Conservation (phyloP, 1,284 basidiomycete species). For the Ustilago lituana region DNA sequence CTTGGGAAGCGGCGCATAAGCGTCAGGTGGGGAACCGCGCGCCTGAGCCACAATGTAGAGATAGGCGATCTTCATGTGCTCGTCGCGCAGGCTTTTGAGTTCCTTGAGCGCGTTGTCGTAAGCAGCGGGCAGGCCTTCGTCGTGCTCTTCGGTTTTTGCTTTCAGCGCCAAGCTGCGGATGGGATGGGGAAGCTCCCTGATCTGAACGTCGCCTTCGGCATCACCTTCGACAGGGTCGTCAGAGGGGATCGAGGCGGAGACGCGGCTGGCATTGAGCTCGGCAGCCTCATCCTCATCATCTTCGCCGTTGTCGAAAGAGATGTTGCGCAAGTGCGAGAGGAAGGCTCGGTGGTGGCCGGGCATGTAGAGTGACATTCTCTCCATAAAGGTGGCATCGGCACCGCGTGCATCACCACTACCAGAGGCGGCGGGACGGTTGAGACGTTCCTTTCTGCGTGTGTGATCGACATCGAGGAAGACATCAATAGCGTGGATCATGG, state of each 20-base stretch:
- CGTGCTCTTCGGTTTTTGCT: conserved; percentile 30
- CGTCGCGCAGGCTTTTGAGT: conserved; percentile 83
- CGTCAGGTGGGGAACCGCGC: conserved; percentile 47
- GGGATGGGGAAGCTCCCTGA: conserved; percentile 36
- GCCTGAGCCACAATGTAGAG: conserved; percentile 73
- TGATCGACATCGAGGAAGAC: conserved; percentile 87
- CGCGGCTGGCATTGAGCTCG: not conserved
- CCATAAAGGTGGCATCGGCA: conserved; percentile 62
- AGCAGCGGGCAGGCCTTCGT: conserved; percentile 47
- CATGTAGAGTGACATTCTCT: conserved; percentile 58
- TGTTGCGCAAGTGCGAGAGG: conserved; percentile 76
- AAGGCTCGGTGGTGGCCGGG: conserved; percentile 78
- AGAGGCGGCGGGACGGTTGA: conserved; percentile 20
- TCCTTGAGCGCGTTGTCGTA: conserved; percentile 80
- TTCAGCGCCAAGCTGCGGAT: conserved; percentile 55
- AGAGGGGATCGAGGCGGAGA: not conserved
- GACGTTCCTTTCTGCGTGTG: conserved; percentile 54
- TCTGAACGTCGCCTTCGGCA: not conserved
- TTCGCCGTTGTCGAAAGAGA: conserved; percentile 41
- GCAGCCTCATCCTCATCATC: conserved; percentile 7
- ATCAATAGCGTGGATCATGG: conserved; percentile 87
- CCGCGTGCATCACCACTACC: conserved; percentile 17
- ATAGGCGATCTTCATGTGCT: conserved; percentile 85
- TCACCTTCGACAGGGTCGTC: not conserved
- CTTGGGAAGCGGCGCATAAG: conserved; percentile 49